These are phyloP conservation scores for Phenoliferia sp. DNA, from an alignment of 1,284 basidiomycete species.

Conservation along the genomic window DNA sequence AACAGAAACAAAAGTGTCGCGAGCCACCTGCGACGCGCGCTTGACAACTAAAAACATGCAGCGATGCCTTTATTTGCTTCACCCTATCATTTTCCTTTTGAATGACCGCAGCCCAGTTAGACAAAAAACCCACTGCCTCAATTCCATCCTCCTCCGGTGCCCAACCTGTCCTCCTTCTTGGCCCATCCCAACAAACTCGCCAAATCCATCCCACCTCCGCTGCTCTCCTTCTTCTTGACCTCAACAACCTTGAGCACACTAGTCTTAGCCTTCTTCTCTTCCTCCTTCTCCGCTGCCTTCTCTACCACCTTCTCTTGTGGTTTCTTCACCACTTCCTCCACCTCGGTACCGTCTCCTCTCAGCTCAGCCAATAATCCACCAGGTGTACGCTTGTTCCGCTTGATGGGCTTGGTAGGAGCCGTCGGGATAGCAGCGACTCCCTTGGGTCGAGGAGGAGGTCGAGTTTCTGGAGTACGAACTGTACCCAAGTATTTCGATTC, in stretches of 20 bases:
- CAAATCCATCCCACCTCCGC: constrained; percentile 10
- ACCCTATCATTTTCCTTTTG: background rate
- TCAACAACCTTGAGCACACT: constrained; percentile 3
- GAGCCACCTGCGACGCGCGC: no score
- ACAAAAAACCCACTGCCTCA: background rate
- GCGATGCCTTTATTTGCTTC: no score
- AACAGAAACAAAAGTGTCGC: no score
- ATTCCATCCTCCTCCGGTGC: background rate
- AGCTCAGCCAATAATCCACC: constrained; percentile 19
- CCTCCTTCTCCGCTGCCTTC: no score
- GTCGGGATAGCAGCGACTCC: background rate
- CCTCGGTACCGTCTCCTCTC: constrained; percentile 4
- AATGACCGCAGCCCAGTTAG: background rate
- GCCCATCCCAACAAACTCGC: constrained; percentile 21
- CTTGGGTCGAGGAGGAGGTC: background rate
- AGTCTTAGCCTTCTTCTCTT: constrained; percentile 16
- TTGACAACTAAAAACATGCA: no score
- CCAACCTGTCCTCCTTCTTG: background rate
- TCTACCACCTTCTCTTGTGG: constrained; percentile 8
- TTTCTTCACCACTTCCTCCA: constrained; percentile 9
- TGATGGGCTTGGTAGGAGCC: no score
- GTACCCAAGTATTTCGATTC: background rate
- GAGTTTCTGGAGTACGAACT: background rate
- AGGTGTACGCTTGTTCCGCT: background rate
- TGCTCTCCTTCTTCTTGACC: background rate